Base-by-base conservation (phyloP, 2,329 filamentous ascomycete species). In the Parastagonospora avenae region DNA sequence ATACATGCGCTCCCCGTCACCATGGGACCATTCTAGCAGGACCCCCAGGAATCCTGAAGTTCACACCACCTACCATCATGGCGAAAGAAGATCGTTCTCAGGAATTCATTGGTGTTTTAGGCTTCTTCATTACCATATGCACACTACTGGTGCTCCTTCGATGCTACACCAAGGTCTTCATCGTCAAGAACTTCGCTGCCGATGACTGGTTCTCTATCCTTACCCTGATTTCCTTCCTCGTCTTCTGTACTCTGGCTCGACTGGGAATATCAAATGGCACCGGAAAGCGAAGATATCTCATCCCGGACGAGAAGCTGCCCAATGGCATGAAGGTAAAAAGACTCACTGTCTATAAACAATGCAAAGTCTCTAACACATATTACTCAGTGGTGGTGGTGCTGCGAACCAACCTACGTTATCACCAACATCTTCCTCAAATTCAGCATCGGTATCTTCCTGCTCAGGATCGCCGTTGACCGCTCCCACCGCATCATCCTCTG, bases 201-300 rank as follows among this genome's bases (percentile, higher is more conserved):
- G 57, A 60, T 50, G 54, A 60, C 47, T 57, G 55, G 44, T 54
- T 57, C 15, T 57, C 57, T 39, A 46, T 60, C 8, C 45, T 60
- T 44, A 55, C 57, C 5, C 52, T 60, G 27, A 14, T 42, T 16
- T 47, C 51, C 8, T 60, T 60, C 42, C 46, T 60, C 24, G 43
- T 57, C 35, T 59, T 47, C 41, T 59, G 50, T 50, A 48, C 46
- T 35, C 37, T 48, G 24, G 53, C 56, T 14, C 30, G 51, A 15
- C 40, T 57, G 12, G 56, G 53, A 32, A 30, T 59, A 5, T 41
- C 49, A 1, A 56, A 59, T 40, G 56, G 56, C 24, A 59, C 56
- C 28, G 56, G 53, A 8, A 59, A 59, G 47, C 36, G 51, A 52
- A 43, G 50, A 50, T 52, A 54, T 43, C 53, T 59, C 9, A 57